A percentile compares a stretch with the other conserved stretches of the same genome.
phyloP scores from a whole-genome alignment of 176 grass and related monocot species.

The Pontederia crassipes region DNA sequence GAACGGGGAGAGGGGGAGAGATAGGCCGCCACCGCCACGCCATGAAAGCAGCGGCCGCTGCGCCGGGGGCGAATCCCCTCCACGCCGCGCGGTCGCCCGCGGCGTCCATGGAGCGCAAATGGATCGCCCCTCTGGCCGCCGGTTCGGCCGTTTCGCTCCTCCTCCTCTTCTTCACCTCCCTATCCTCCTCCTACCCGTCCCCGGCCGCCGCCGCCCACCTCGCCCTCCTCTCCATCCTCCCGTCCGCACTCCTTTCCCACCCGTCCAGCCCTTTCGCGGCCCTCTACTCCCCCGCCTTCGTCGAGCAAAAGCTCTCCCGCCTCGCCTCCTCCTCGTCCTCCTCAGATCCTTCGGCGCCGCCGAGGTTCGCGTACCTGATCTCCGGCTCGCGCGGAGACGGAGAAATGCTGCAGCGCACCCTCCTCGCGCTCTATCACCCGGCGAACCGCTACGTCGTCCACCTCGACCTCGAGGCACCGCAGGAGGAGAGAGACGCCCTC shows the following conservation, averaged over 20 bases:
- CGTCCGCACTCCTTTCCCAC: constrained; percentile 5
- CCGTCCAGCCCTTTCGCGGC: constrained; percentile 1
- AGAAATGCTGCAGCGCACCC: background rate
- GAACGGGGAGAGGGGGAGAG: no score
- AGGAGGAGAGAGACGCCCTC: constrained; percentile 64
- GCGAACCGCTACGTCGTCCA: constrained; percentile 86
- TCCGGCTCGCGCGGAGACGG: constrained; percentile 8
- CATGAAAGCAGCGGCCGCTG: no score
- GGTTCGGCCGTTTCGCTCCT: constrained; percentile 3
- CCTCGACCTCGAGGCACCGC: constrained; percentile 71
- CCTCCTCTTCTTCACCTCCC: constrained; percentile 12
- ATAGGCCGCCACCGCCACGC: no score
- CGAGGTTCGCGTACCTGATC: constrained; percentile 6
- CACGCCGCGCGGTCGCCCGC: background rate
- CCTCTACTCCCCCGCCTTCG: constrained; percentile 11
- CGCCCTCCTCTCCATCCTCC: constrained; percentile 5
- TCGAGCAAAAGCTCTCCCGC: constrained; percentile 13
- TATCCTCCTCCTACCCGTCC: constrained; percentile 1
- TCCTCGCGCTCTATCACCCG: constrained; percentile 42
- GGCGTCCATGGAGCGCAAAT: constrained; percentile 1
- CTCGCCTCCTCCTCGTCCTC: background rate
- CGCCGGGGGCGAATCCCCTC: no score
- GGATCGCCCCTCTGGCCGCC: constrained; percentile 10
- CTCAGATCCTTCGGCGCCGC: background rate
- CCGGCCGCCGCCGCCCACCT: background rate